Evolutionary conservation across 306 rosid genomes (phyloP).

Genomic region (Corylus avellana): DNA sequence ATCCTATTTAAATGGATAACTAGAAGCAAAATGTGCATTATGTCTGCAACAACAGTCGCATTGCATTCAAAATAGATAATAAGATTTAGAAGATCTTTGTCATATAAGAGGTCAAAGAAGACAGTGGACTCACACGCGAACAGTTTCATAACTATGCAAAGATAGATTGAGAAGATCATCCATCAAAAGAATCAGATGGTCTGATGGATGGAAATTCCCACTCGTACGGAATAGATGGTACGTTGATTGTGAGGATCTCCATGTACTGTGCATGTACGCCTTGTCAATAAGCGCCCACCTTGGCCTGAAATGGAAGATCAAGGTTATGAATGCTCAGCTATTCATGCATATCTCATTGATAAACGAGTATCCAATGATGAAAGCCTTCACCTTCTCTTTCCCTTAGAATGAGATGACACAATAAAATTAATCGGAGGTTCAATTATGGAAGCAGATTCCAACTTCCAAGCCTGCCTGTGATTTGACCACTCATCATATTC

Average conservation of each 20-base stretch:
- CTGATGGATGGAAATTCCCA: slow-evolving; percentile 71
- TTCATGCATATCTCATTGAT: slow-evolving; percentile 19
- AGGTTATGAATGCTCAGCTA: slow-evolving; percentile 12
- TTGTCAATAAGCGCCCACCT: slow-evolving; percentile 99
- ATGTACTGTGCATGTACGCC: slow-evolving; percentile 94
- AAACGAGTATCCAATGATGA: slow-evolving; percentile 18
- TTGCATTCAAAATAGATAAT: slow-evolving; percentile 1
- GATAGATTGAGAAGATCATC: slow-evolving; percentile 80
- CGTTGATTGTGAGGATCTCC: slow-evolving; percentile 98
- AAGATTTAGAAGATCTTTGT: not conserved
- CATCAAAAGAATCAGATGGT: slow-evolving; percentile 76
- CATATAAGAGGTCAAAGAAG: slow-evolving; percentile 22
- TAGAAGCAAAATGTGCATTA: not conserved
- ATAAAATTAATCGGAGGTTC: slow-evolving; percentile 92
- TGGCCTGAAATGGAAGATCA: slow-evolving; percentile 57
- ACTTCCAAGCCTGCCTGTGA: slow-evolving; percentile 99
- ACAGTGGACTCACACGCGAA: slow-evolving; percentile 75
- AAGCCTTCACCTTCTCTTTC: slow-evolving; percentile 75
- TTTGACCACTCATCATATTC: slow-evolving; percentile 97
- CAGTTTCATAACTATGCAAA: slow-evolving; percentile 91
- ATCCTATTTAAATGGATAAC: not conserved
- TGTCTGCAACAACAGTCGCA: not conserved
- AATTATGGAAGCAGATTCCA: slow-evolving; percentile 91
- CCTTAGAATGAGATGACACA: slow-evolving; percentile 77
- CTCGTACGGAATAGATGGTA: slow-evolving; percentile 79